phyloP scores from a whole-genome alignment of 495 filamentous ascomycete species.

The Saxophila tyrrhenica region DNA sequence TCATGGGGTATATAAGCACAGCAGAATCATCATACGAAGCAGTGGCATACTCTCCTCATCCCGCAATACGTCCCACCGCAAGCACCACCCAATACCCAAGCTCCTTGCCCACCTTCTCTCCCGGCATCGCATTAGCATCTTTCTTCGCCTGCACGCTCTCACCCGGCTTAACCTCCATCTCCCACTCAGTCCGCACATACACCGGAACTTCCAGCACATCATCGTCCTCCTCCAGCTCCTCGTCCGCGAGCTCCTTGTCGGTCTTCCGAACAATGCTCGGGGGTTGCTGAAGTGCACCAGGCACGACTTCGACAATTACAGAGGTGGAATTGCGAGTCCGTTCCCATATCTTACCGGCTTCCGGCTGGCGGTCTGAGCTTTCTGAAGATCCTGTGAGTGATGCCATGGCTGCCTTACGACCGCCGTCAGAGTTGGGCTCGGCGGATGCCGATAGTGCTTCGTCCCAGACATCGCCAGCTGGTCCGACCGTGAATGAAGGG shows the following conservation, averaged over 20 bases:
- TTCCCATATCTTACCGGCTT: slow-evolving; percentile 93
- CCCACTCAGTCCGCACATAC: slow-evolving; percentile 86
- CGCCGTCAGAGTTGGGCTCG: slow-evolving; percentile 2
- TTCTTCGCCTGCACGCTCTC: slow-evolving; percentile 39
- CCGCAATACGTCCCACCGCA: slow-evolving; percentile 65
- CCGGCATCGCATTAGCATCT: slow-evolving; percentile 36
- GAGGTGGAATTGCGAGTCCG: slow-evolving; percentile 88
- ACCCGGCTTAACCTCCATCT: slow-evolving; percentile 62
- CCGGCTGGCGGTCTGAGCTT: slow-evolving; percentile 35
- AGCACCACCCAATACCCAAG: slow-evolving; percentile 92
- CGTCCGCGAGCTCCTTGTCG: slow-evolving; percentile 10
- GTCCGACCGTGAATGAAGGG: slow-evolving; percentile 87
- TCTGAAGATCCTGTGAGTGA: slow-evolving; percentile 9
- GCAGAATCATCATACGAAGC: too few species aligned
- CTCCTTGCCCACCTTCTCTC: slow-evolving; percentile 56
- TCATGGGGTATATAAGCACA: too few species aligned
- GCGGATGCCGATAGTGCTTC: slow-evolving; percentile 56
- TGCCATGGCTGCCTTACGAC: slow-evolving; percentile 15
- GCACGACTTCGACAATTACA: slow-evolving; percentile 82
- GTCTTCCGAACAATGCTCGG: slow-evolving; percentile 7
- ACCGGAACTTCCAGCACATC: slow-evolving; percentile 92
- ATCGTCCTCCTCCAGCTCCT: slow-evolving; percentile 41
- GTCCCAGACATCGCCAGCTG: slow-evolving; percentile 92
- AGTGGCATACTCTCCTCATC: too few species aligned
- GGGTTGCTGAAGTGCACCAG: slow-evolving; percentile 35